Percentiles rank a stretch among this genome's conserved stretches.
These are phyloP conservation scores for Cryphonectria radicalis DNA, from an alignment of 2,329 filamentous ascomycete species.

Conservation along the genomic window DNA sequence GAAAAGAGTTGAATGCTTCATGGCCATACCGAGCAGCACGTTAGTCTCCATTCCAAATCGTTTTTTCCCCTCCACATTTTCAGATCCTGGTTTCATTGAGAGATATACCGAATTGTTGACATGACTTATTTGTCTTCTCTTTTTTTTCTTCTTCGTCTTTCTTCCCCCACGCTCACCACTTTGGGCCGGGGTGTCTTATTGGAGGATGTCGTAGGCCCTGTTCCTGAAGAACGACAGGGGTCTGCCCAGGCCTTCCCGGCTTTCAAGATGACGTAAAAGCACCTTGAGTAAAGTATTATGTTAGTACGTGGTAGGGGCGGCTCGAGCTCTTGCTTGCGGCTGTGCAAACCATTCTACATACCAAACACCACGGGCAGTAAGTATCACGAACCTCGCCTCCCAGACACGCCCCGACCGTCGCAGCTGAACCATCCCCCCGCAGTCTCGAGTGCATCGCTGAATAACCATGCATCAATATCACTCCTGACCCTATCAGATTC, in stretches of 20 bases:
- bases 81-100: too few relatives aligned
- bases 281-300: not conserved
- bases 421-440: not conserved
- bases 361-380: not conserved
- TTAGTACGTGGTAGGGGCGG: not conserved
- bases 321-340: not conserved
- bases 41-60: too few relatives aligned
- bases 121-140: not conserved
- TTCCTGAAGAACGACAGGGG: not conserved
- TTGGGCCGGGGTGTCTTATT: not conserved
- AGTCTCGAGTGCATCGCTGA: not conserved
- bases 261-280: conserved; percentile 12
- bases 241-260: not conserved
- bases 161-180: not conserved
- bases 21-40: too few relatives aligned
- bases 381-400: not conserved
- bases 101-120: not conserved
- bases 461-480: not conserved
- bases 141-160: not conserved
- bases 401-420: not conserved
- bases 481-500: not conserved
- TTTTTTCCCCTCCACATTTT: too few relatives aligned
- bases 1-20: too few relatives aligned
- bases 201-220: not conserved
- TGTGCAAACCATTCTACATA: not conserved